These are phyloP conservation scores for Penicillium sp. DNA, from an alignment of 2,329 filamentous ascomycete genomes.

Conservation along the genomic window DNA sequence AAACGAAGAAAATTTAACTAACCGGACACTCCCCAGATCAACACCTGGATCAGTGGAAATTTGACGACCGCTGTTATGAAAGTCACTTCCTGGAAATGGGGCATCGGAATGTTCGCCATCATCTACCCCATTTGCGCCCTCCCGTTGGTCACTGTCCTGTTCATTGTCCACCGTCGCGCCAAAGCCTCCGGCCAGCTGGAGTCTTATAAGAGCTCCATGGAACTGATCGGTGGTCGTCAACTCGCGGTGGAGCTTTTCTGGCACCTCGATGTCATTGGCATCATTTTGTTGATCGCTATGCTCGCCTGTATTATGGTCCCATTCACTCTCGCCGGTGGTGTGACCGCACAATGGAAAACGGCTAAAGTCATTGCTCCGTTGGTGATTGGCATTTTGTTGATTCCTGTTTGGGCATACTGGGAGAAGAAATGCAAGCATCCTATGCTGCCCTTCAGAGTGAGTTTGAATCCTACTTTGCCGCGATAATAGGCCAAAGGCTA, in stretches of 20 bases:
- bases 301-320: slow-evolving; percentile 61
- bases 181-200: slow-evolving; percentile 58
- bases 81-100: slow-evolving; percentile 65
- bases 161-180: slow-evolving; percentile 59
- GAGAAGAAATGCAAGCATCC: slow-evolving; percentile 59
- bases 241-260: slow-evolving; percentile 58
- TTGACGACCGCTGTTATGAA: slow-evolving; percentile 59
- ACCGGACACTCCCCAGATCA: slow-evolving; percentile 45
- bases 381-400: slow-evolving; percentile 56
- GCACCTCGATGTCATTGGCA: slow-evolving; percentile 61
- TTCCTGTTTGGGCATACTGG: slow-evolving; percentile 61
- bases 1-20: background rate
- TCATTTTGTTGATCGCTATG: slow-evolving; percentile 59
- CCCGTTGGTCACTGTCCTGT: slow-evolving; percentile 58
- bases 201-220: slow-evolving; percentile 52
- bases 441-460: slow-evolving; percentile 62
- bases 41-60: slow-evolving; percentile 68
- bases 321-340: slow-evolving; percentile 63
- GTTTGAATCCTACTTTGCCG: background rate
- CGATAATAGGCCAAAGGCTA: background rate
- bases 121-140: slow-evolving; percentile 64
- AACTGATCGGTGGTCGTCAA: slow-evolving; percentile 48
- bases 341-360: slow-evolving; percentile 56
- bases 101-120: slow-evolving; percentile 68
- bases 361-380: slow-evolving; percentile 60